A percentile compares a stretch with the other conserved stretches of the same genome.
Evolutionary conservation across 202 grass and related monocot species (phyloP).

Genomic region (Zoysia matrella): DNA sequence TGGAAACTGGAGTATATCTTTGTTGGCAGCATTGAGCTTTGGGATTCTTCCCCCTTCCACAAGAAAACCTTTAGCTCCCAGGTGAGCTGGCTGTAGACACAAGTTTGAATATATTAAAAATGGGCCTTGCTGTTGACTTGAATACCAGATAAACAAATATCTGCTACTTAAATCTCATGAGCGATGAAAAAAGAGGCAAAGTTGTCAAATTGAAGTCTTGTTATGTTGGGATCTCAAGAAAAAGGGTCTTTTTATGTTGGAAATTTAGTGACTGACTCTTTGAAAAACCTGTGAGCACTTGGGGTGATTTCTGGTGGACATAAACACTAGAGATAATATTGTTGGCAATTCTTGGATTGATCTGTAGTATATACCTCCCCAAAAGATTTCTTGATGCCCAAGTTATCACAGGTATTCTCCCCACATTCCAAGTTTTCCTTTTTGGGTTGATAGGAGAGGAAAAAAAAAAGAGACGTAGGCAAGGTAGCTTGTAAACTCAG

Average conservation of each 20-base stretch:
- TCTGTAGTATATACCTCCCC: background rate
- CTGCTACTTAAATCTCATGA: background rate
- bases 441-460: conserved; percentile 11
- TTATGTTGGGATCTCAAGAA: background rate
- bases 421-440: background rate
- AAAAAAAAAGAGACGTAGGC: background rate
- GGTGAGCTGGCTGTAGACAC: background rate
- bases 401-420: background rate
- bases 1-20: background rate
- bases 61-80: conserved; percentile 25
- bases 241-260: too few relatives aligned
- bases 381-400: conserved; percentile 2
- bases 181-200: background rate
- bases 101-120: background rate
- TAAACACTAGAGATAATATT: too few relatives aligned
- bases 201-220: background rate
- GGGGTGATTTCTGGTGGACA: background rate
- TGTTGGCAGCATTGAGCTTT: background rate
- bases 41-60: conserved; percentile 25
- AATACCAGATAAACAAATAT: background rate
- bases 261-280: background rate
- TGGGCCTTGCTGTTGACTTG: conserved; percentile 6
- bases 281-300: background rate
- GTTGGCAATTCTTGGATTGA: background rate
- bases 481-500: conserved; percentile 34